These are phyloP conservation scores for Macrolepiota fuliginosa DNA, from an alignment of 768 basidiomycete species.

Conservation along the genomic window DNA sequence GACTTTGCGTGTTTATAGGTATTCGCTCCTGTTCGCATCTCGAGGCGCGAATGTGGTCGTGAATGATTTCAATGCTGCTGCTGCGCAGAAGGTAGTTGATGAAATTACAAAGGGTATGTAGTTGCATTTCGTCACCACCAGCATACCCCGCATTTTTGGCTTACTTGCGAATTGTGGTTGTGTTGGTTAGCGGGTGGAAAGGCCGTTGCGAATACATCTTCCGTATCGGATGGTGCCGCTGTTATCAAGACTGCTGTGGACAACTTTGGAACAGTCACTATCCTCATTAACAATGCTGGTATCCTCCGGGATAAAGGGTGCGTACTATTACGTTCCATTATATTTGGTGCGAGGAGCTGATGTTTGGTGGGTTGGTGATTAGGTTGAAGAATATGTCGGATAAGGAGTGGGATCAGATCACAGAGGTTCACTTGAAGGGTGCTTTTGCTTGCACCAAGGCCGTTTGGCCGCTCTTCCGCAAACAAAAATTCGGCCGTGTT, in stretches of 20 bases:
- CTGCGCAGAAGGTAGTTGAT: constrained; percentile 90
- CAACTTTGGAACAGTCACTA: constrained; percentile 79
- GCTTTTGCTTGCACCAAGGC: constrained; percentile 92
- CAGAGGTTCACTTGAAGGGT: constrained; percentile 90
- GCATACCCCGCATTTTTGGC: background rate
- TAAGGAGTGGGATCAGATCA: constrained; percentile 87
- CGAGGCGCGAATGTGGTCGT: constrained; percentile 93
- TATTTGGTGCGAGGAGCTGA: background rate
- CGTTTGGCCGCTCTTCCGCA: constrained; percentile 93
- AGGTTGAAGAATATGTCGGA: constrained; percentile 99
- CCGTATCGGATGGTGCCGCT: constrained; percentile 80
- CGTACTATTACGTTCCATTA: constrained; percentile 14
- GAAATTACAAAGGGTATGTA: constrained; percentile 76
- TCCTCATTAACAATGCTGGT: constrained; percentile 95
- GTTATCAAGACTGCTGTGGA: constrained; percentile 87
- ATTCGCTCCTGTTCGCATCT: constrained; percentile 89
- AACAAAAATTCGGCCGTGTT: constrained; percentile 91
- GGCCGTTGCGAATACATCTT: constrained; percentile 84
- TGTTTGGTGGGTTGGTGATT: background rate
- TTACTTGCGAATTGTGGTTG: background rate
- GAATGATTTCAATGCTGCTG: constrained; percentile 87
- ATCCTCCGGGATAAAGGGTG: constrained; percentile 82
- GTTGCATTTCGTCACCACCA: background rate
- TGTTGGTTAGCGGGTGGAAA: constrained; percentile 79
- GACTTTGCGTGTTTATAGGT: constrained; percentile 47